These are phyloP conservation scores for Vicia faba DNA, from an alignment of 306 rosid genomes.

Conservation along the genomic window DNA sequence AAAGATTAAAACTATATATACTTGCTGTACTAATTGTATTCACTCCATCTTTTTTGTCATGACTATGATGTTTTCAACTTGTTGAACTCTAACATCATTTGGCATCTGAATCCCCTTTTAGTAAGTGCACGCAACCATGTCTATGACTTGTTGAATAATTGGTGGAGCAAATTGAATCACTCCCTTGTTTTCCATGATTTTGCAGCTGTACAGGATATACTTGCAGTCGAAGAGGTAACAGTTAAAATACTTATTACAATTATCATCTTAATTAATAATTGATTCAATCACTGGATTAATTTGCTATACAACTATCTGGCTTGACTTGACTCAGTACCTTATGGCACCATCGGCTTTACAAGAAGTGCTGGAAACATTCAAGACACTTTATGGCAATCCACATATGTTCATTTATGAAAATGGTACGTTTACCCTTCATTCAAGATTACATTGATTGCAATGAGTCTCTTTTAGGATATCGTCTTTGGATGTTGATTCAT, in stretches of 20 bases:
- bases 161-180: conserved; percentile 5
- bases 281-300: not conserved
- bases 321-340: conserved; percentile 38
- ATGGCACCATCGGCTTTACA: conserved; percentile 48
- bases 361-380: conserved; percentile 49
- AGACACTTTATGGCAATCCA: conserved; percentile 67
- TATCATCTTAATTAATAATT: not conserved
- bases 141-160: not conserved
- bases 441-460: not conserved
- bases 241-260: not conserved
- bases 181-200: conserved; percentile 14
- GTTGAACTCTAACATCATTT: conserved; percentile 19
- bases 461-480: not conserved
- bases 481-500: no score
- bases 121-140: not conserved
- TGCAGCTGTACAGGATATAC: conserved; percentile 26
- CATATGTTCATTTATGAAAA: conserved; percentile 61
- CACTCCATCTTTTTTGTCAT: not conserved
- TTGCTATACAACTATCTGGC: conserved; percentile 17
- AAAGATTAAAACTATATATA: not conserved
- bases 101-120: not conserved
- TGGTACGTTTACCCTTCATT: conserved; percentile 50
- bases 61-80: not conserved
- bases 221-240: conserved; percentile 40
- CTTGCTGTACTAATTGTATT: not conserved